Base-by-base conservation (phyloP, 306 rosid species). In the Rosa lucieae region DNA sequence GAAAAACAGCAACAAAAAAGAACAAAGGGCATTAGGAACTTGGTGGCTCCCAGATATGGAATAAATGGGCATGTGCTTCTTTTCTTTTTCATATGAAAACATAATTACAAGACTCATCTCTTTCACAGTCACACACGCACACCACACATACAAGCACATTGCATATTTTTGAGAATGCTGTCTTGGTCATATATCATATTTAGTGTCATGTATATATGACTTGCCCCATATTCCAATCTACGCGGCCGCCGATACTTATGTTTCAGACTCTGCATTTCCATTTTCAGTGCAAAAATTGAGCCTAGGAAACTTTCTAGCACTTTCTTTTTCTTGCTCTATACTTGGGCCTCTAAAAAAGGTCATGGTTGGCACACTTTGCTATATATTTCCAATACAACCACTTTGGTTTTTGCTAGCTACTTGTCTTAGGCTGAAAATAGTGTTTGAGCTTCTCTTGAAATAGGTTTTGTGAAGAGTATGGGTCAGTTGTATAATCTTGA, bases 401-500 rank as follows among this genome's bases (percentile, higher is more conserved):
- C 47, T 62, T 7, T 26, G 56, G 21, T 59, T 15, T 12, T 5
- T 9, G 43, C 15, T 37, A 67, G 26, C 51, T 37, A 35, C 21
- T 66, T 17, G 46, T 66, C 65, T 21, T 21, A 15, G 70, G 70
- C 72, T 67, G 49, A 40, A 18, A 67, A 18, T 42, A 67, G 26
- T 67, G 23, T n/a, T 67, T 42, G 14, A 67, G 70, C 44, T 35
- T 35, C 44, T 67, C 23, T 67, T 40, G 48, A 21, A 17, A 18
- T 40, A 39, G 72, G n/a, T 37, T 66, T 5, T 62, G 67, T 62
- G 67, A 62, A 62, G 67, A 62, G 47, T 44, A 44, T 59, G 77
- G 70, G 14, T 65, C 37, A 78, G 76, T 73, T 76, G 75, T 61
- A 80, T 73, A 61, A 80, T 61, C 52, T 77, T 59, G 80, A 48